Conservation (phyloP, 768 basidiomycete genomes). For the Gelatoporia subvermispora region DNA sequence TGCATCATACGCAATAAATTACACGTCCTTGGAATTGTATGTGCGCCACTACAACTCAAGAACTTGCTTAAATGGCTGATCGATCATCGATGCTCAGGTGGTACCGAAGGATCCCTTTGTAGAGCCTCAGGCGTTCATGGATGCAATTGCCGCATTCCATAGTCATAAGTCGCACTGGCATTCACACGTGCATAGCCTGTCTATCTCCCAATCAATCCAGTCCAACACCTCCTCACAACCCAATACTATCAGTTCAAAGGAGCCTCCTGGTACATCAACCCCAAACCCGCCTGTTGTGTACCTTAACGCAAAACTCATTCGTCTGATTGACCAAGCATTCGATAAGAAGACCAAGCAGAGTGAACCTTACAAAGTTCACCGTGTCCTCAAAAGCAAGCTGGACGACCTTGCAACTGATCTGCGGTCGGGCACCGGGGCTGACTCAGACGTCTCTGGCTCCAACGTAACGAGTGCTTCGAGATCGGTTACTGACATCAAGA, state of each 20-base stretch:
- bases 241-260: background rate
- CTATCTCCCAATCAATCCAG: constrained; percentile 4
- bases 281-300: constrained; percentile 14
- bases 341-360: constrained; percentile 39
- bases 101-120: constrained; percentile 79
- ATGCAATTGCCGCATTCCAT: constrained; percentile 37
- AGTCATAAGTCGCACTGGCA: constrained; percentile 18
- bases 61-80: background rate
- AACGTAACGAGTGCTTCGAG: constrained; percentile 32
- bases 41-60: no score
- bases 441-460: constrained; percentile 13
- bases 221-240: constrained; percentile 13
- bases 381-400: constrained; percentile 55
- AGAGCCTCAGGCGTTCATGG: constrained; percentile 54
- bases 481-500: constrained; percentile 47
- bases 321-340: constrained; percentile 43
- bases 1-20: constrained; percentile 68
- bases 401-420: constrained; percentile 45
- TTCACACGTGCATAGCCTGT: constrained; percentile 8
- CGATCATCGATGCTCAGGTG: constrained; percentile 13
- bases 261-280: background rate
- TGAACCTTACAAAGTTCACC: constrained; percentile 58
- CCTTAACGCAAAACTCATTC: constrained; percentile 43
- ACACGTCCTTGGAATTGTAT: constrained; percentile 42
- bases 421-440: constrained; percentile 19